A percentile compares a stretch with the other conserved stretches of the same genome.
Conservation (phyloP, 352 stramenopile genomes). For the Hyaloperonospora brassicae region DNA sequence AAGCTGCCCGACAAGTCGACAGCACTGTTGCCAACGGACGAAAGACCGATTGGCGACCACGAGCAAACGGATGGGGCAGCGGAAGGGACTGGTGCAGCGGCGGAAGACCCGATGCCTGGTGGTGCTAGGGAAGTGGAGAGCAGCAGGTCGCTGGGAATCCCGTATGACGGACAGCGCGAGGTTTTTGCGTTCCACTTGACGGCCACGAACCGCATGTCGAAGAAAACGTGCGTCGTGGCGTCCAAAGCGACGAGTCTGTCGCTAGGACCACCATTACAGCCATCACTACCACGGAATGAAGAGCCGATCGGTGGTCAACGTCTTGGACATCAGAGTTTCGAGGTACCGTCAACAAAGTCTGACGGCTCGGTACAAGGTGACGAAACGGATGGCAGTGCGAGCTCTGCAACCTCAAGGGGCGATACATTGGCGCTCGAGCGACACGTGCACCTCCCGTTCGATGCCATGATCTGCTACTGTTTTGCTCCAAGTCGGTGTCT, state of each 20-base stretch:
- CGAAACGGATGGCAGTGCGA: slow-evolving; percentile 8
- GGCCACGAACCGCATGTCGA: slow-evolving; percentile 65
- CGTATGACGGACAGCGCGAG: slow-evolving; percentile 44
- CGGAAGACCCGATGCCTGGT: slow-evolving; percentile 7
- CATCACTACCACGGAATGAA: too few species aligned
- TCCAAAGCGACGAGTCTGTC: slow-evolving; percentile 52
- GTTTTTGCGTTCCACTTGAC: slow-evolving; percentile 62
- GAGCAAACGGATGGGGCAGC: slow-evolving; percentile 16
- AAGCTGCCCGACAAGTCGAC: slow-evolving; percentile 41
- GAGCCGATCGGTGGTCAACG: slow-evolving; percentile 5
- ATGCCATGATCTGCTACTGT: slow-evolving; percentile 82
- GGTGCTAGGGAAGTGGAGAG: slow-evolving; percentile 42
- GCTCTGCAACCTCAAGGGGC: neutral
- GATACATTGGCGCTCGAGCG: slow-evolving; percentile 31
- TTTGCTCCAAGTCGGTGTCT: slow-evolving; percentile 45
- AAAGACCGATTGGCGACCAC: slow-evolving; percentile 2
- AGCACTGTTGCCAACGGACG: slow-evolving; percentile 1
- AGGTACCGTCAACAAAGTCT: slow-evolving; percentile 11
- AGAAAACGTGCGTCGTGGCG: slow-evolving; percentile 48
- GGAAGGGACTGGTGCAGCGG: slow-evolving; percentile 9
- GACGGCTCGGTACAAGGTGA: slow-evolving; percentile 14
- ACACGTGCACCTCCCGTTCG: slow-evolving; percentile 63
- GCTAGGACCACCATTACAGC: slow-evolving; percentile 14
- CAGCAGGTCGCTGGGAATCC: slow-evolving; percentile 53
- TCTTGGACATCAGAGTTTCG: slow-evolving; percentile 17